phyloP scores from a whole-genome alignment of 2,329 filamentous ascomycete genomes.

The Pestalotiopsis sp. region DNA sequence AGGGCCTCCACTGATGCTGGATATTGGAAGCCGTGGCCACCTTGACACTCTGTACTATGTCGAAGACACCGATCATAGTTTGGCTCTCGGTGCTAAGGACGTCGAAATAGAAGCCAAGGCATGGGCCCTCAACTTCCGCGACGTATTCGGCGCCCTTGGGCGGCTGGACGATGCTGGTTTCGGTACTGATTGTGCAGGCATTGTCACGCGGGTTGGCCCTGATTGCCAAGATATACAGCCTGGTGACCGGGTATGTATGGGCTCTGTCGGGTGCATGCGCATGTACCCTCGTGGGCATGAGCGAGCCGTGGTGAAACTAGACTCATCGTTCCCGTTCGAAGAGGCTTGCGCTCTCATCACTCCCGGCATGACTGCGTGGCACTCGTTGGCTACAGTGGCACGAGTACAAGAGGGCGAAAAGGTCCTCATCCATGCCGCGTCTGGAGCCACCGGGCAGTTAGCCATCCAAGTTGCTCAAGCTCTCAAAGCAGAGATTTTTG shows the following conservation, averaged over 20 bases:
- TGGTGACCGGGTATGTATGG: slow-evolving; percentile 19
- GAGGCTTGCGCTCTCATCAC: background rate
- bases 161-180: background rate
- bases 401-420: slow-evolving; percentile 5
- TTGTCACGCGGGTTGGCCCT: slow-evolving; percentile 14
- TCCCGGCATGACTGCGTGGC: slow-evolving; percentile 23
- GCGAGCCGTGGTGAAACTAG: background rate
- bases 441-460: slow-evolving; percentile 12
- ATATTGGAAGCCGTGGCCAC: background rate
- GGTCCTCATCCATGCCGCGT: slow-evolving; percentile 11
- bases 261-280: slow-evolving; percentile 21
- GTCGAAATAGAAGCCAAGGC: slow-evolving; percentile 6
- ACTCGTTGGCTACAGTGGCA: slow-evolving; percentile 20
- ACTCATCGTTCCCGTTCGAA: background rate
- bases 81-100: background rate
- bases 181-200: slow-evolving; percentile 2
- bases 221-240: slow-evolving; percentile 27
- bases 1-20: background rate
- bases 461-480: slow-evolving; percentile 11
- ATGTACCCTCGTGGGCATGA: slow-evolving; percentile 19
- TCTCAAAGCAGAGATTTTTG: slow-evolving; percentile 10
- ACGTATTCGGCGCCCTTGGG: slow-evolving; percentile 4
- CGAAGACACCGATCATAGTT: background rate
- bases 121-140: slow-evolving; percentile 2
- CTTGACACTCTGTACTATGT: slow-evolving; percentile 3